Evolutionary conservation across 2,329 filamentous ascomycete genomes (phyloP), one percentile per base, ranked within the genome.

Genomic region (Cytospora schulzeri): DNA sequence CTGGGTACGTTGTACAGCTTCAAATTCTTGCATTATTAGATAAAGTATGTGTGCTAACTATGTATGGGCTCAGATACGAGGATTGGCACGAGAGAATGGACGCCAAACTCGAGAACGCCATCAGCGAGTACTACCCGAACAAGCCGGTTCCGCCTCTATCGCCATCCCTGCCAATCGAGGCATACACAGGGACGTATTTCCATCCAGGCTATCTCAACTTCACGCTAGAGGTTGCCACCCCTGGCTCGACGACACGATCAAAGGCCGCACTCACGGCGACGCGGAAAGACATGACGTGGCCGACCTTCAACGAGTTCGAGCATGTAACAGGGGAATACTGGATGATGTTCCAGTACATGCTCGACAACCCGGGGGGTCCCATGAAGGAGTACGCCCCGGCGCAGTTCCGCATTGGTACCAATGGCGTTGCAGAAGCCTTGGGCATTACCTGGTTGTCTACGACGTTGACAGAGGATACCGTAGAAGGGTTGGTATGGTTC

Each of bases 161-260:
- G 4, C 72, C 72, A 0, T 63, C 71, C 9, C 71, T 79, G 19
- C 74, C 77, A 0, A 68, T 81, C 4, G 65, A 69, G 19, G 69
- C 70, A 41, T 77, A 78, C 65, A 68, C 70, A 1, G 82, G 82
- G 3, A 78, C 73, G 1, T 84, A 83, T 67, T 76, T 71, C 65
- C 75, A 83, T 60, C 74, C 76, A 1, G 80, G 75, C 4, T 83
- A 82, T 70, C 69, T 69, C 31, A 75, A 74, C 67, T 58, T 77
- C 60, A 75, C 71, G 2, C 54, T 77, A 11, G 58, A 70, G 56
- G 53, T 70, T 7, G 61, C 60, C 17, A 58, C 53, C 1, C 45
- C 38, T 7, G 28, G 14, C 22, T 19, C 52, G 19, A 51, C 56
- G 52, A 45, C 29, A 29, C 29, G 50, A 17, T 28, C 54, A 12